Conservation (phyloP, 2,329 filamentous ascomycete genomes). For the Talaromyces islandicus region DNA sequence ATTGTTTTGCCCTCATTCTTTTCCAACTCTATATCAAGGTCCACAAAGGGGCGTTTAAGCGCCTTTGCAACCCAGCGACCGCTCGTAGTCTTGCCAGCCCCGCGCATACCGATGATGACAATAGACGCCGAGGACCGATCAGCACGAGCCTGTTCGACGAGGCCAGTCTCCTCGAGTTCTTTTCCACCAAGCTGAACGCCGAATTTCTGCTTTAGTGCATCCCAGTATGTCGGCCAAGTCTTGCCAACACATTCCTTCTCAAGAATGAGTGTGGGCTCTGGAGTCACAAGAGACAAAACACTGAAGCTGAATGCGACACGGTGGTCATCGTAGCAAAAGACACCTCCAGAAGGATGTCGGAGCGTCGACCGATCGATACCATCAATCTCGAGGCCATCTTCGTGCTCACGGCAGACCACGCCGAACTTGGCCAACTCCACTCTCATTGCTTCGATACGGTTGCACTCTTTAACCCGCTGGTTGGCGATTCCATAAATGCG, state of each 20-base stretch:
- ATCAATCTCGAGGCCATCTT: constrained; percentile 78
- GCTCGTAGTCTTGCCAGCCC: constrained; percentile 91
- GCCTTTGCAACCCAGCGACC: constrained; percentile 77
- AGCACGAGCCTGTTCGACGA: constrained; percentile 30
- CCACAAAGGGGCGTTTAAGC: constrained; percentile 70
- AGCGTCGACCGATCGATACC: constrained; percentile 49
- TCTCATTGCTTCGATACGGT: constrained; percentile 92
- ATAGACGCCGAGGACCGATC: constrained; percentile 58
- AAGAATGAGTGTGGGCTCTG: constrained; percentile 66
- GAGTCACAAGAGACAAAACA: constrained; percentile 69
- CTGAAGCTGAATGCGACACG: constrained; percentile 98
- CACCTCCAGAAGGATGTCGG: constrained; percentile 55
- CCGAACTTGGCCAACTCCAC: constrained; percentile 92
- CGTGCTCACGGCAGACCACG: constrained; percentile 76
- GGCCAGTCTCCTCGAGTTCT: constrained; percentile 46
- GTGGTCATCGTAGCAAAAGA: constrained; percentile 96
- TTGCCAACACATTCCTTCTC: constrained; percentile 94
- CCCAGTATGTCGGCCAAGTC: constrained; percentile 99
- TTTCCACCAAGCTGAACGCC: constrained; percentile 69
- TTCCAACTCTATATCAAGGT: constrained; percentile 86
- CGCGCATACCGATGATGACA: constrained; percentile 95
- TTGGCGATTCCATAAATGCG: constrained; percentile 93
- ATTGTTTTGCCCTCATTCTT: constrained; percentile 67
- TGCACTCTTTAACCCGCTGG: constrained; percentile 96
- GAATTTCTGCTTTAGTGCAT: constrained; percentile 74